Base-by-base conservation (phyloP, 129 eudicot species). In the Chrysanthemum lavandulifolium region DNA sequence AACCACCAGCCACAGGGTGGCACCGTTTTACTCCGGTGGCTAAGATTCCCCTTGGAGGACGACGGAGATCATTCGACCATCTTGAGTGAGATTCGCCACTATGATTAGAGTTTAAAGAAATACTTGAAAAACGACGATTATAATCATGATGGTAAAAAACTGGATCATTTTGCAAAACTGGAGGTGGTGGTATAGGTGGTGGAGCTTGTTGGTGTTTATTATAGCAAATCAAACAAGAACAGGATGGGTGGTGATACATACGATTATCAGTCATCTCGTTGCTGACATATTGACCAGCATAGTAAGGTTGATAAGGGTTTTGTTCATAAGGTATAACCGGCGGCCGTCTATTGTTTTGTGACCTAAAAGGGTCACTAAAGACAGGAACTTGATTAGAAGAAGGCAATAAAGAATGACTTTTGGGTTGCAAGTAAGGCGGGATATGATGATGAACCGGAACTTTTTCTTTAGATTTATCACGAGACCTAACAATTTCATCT, bases 1-100 rank as follows among this genome's bases (percentile, higher is more conserved):
- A 91, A 55, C 99, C 99, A 18, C 97, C 94, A 52, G 89, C 91
- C 59, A 90, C 67, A 2, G 97, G 89, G 61, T 53, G 77, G 78
- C 91, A 90, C 47, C 69, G 82, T 51, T 67, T 80, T 48, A 82
- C 91, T 59, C 85, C 81, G 2, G 85, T 48, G 67, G 85, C 81
- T 49, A 86, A 73, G 50, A 78, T 73, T 61, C 79, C 87, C 70
- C 87, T 73, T 0, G 82, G 81, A 75, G 97, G 91, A 3, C 86
- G 89, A 53, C 78, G 83, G 54, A 69, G 82, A 52, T 85, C 97
- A 67, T 69, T 80, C 53, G 86, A 82, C 90, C 92, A 78, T 62
- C 86, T 74, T 9, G 78, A 33, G 72, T 79, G 88, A 9, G 82
- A 51, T 11, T 62, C 87, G 40, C 78, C 63, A 56, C 58, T 69